Percentiles rank a stretch among this genome's conserved stretches.
phyloP scores from a whole-genome alignment of 371 early-diverging fungal genomes.

The Zopfochytrium polystomum region DNA sequence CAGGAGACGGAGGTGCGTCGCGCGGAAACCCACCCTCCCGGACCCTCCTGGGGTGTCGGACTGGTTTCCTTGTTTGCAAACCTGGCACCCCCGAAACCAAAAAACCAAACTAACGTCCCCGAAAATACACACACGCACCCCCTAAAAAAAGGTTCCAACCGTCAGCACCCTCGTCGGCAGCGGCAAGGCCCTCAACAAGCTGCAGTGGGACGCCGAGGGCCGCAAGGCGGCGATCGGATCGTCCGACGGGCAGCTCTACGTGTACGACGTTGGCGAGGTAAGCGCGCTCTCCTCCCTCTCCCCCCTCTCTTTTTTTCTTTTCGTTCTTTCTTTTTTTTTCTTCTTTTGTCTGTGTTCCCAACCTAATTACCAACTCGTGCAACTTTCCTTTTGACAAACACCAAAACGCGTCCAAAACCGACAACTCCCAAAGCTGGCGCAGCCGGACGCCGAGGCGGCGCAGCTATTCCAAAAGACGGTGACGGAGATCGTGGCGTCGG shows the following conservation, averaged over 20 bases:
- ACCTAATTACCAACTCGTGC: too few species aligned
- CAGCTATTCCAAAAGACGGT: conserved; percentile 5
- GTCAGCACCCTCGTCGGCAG: conserved; percentile 64
- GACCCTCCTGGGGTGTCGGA: neutral
- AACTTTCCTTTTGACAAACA: neutral
- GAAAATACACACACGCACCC: too few species aligned
- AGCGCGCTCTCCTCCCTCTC: neutral
- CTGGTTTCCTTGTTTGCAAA: neutral
- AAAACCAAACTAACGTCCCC: neutral
- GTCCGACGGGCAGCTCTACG: conserved; percentile 80
- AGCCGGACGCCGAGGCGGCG: conserved; percentile 6
- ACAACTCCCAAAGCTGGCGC: neutral
- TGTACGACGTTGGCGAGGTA: conserved; percentile 90
- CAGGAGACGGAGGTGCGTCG: conserved; percentile 72
- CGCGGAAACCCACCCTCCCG: neutral
- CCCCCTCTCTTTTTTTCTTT: too few species aligned
- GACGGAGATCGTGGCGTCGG: conserved; percentile 1
- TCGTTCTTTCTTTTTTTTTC: too few species aligned
- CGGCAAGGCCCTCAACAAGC: conserved; percentile 83
- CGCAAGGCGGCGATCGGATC: conserved; percentile 78
- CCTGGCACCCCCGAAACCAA: neutral
- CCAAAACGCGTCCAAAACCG: neutral
- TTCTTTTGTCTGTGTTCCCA: too few species aligned
- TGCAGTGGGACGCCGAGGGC: conserved; percentile 90
- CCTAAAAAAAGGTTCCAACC: conserved; percentile 65